Conservation (phyloP, 179 eudicot genomes). For the Dionaea muscipula region DNA sequence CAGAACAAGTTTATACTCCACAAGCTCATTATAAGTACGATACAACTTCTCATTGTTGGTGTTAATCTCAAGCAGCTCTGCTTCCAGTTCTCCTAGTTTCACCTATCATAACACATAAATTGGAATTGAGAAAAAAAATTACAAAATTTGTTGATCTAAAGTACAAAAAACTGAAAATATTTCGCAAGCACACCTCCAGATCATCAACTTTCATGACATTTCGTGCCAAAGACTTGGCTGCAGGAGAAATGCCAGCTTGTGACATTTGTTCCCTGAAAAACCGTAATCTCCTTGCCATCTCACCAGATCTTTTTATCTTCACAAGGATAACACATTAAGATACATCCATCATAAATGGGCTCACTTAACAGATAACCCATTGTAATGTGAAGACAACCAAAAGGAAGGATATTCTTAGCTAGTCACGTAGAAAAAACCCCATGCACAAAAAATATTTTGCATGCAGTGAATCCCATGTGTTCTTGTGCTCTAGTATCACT, state of each 20-base stretch:
- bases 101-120: constrained; percentile 22
- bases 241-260: constrained; percentile 45
- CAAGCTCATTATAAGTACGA: constrained; percentile 58
- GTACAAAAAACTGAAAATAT: neutral
- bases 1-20: constrained; percentile 67
- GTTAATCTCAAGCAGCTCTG: constrained; percentile 67
- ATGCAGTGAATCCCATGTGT: too few relatives aligned
- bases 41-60: constrained; percentile 60
- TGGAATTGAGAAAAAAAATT: neutral
- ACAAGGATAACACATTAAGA: constrained; percentile 5
- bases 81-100: constrained; percentile 63
- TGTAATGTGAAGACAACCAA: too few relatives aligned
- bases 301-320: constrained; percentile 75
- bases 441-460: too few relatives aligned
- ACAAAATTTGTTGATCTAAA: neutral
- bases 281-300: constrained; percentile 70
- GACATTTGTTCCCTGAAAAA: constrained; percentile 65
- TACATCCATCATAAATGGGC: too few relatives aligned
- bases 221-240: constrained; percentile 27
- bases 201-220: constrained; percentile 47
- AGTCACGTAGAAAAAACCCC: too few relatives aligned
- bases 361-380: too few relatives aligned
- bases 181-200: constrained; percentile 42
- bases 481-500: too few relatives aligned
- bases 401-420: too few relatives aligned